phyloP scores from a whole-genome alignment of 345 rosid genomes.

The Lepidium aucheri region DNA sequence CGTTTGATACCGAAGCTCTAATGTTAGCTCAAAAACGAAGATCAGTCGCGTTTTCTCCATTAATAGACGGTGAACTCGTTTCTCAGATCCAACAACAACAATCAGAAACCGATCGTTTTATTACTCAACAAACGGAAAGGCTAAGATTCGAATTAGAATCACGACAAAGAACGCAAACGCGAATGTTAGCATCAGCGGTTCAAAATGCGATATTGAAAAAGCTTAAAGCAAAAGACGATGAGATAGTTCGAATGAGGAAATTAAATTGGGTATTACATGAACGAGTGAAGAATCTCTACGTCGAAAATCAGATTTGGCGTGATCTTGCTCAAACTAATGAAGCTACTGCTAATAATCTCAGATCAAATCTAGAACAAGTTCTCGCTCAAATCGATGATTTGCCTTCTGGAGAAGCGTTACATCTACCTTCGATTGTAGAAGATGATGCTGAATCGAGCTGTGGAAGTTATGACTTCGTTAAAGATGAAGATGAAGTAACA shows the following conservation, averaged over 20 bases:
- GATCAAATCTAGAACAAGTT: slow-evolving; percentile 52
- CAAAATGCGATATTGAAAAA: slow-evolving; percentile 33
- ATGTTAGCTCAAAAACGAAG: slow-evolving; percentile 32
- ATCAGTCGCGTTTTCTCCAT: slow-evolving; percentile 9
- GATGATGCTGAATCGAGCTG: slow-evolving; percentile 64
- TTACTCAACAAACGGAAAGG: slow-evolving; percentile 53
- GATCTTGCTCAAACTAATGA: slow-evolving; percentile 66
- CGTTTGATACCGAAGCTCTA: slow-evolving; percentile 25
- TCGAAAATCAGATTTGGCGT: slow-evolving; percentile 68
- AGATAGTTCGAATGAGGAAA: slow-evolving; percentile 52
- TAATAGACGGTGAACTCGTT: slow-evolving; percentile 34
- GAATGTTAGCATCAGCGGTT: slow-evolving; percentile 38
- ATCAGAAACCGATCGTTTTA: slow-evolving; percentile 43
- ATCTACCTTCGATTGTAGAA: slow-evolving; percentile 7
- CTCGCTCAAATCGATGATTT: slow-evolving; percentile 61
- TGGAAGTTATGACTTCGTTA: slow-evolving; percentile 37
- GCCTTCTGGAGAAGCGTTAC: slow-evolving; percentile 26
- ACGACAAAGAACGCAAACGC: slow-evolving; percentile 48
- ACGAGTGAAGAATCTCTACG: slow-evolving; percentile 43
- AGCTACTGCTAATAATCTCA: slow-evolving; percentile 56
- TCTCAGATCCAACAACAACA: slow-evolving; percentile 49
- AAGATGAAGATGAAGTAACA: slow-evolving; percentile 9
- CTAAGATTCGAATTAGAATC: slow-evolving; percentile 54
- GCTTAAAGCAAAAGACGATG: slow-evolving; percentile 66
- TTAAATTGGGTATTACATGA: slow-evolving; percentile 69